Evolutionary conservation across 192 early-diverging fungal genomes (phyloP).

Genomic region (Mortierella hygrophila): DNA sequence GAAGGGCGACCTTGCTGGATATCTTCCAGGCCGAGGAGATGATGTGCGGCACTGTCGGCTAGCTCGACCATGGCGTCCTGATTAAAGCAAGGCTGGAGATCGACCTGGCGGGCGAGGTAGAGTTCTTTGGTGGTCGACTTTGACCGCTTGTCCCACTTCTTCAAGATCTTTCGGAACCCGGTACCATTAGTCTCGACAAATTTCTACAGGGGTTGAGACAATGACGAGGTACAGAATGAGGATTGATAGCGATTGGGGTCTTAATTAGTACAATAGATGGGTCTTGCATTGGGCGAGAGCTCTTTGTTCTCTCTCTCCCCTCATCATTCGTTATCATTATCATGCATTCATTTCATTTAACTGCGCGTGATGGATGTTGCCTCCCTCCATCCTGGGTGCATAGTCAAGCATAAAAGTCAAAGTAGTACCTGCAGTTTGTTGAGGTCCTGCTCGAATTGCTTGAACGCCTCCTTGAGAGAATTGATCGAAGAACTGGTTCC

Average conservation of each 20-base stretch:
- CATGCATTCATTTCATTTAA: background rate
- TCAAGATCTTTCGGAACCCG: conserved; percentile 99
- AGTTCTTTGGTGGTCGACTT: conserved; percentile 98
- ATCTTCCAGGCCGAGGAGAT: conserved; percentile 82
- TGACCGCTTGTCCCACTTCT: conserved; percentile 99
- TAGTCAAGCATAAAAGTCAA: background rate
- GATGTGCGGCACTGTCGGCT: conserved; percentile 83
- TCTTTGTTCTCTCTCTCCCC: background rate
- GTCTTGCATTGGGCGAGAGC: background rate
- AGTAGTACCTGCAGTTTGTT: conserved; percentile 90
- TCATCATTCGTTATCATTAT: background rate
- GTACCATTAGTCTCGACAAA: conserved; percentile 97
- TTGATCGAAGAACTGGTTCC: conserved; percentile 69
- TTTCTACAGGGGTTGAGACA: conserved; percentile 66
- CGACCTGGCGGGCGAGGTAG: conserved; percentile 95
- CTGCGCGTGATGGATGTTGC: no score
- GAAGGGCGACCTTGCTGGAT: conserved; percentile 60
- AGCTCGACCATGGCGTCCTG: conserved; percentile 91
- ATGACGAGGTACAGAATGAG: background rate
- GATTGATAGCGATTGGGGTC: background rate
- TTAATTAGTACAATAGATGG: background rate
- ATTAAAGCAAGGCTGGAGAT: conserved; percentile 98
- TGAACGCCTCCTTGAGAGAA: conserved; percentile 89
- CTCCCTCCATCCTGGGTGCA: no score
- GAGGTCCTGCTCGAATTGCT: conserved; percentile 91